Evolutionary conservation across 257 asterid species (phyloP), one percentile per base, ranked within the genome.

Genomic region (Paraleonurus japonicus): DNA sequence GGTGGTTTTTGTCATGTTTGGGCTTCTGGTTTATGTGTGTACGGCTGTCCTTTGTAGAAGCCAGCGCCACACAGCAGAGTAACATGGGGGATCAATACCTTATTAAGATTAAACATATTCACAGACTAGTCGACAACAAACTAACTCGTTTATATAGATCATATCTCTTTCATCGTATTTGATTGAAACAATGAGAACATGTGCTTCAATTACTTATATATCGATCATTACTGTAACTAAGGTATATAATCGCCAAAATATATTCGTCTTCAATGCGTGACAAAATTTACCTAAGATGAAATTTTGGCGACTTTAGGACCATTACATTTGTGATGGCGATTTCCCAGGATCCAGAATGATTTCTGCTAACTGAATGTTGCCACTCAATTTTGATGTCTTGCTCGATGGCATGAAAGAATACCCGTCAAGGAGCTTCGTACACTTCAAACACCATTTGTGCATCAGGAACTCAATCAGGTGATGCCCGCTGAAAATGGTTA

Each of bases 381-480:
- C 99, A 67, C 92, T 82, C 81, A 94, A 72, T 37, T 83, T 88
- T 4, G 88, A 83, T 61, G 94, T 90, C 84, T 92, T 92, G 71
- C 80, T 78, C 39, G 85, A 65, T 3, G 97, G 96, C 81, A 94
- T 74, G 83, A 89, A 81, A 22, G 96, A 84, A 76, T 89, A 91
- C 64, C 99, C 96, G 54, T 94, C 96, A 50, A 88, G 70, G 75
- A 94, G 95, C 79, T 89, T 86, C 47, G 79, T 76, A 70, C 99
- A 89, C 82, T 86, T 91, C 85, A 94, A 78, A 43, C 87, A 79
- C 99, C 97, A 94, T 72, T 89, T 91, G 80, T 86, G 87, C 97
- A 91, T 86, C 84, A 94, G 78, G 77, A 91, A 89, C 82, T 86
- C 97, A 51, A 91, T 87, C 28, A 89, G 89, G 80, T 89, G 99